Percentiles rank a stretch among this genome's conserved stretches.
Evolutionary conservation across 345 rosid species (phyloP).

Genomic region (Noccaea bulbosa): DNA sequence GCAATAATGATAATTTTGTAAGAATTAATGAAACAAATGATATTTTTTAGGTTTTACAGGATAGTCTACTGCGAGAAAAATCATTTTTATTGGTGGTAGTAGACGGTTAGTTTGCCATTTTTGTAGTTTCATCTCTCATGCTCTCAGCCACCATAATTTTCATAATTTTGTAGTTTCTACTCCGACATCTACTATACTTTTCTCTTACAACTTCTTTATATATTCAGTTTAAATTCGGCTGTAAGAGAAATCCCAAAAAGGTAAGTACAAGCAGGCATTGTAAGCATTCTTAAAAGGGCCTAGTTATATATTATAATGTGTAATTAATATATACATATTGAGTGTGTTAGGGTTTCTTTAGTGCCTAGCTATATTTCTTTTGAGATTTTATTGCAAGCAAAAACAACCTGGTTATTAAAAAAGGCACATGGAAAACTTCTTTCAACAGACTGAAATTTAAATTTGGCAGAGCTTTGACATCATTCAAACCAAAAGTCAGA

Average conservation of each 20-base stretch:
- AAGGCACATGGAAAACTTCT: slow-evolving; percentile 25
- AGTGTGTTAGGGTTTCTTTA: slow-evolving; percentile 32
- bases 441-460: slow-evolving; percentile 21
- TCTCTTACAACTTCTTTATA: not conserved
- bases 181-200: slow-evolving; percentile 4
- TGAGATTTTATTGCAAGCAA: not conserved
- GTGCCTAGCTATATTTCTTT: slow-evolving; percentile 7
- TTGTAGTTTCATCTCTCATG: not conserved
- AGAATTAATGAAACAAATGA: not conserved
- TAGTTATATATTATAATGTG: not conserved
- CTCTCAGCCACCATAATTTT: slow-evolving; percentile 3
- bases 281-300: slow-evolving; percentile 18
- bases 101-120: slow-evolving; percentile 4
- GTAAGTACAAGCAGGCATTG: slow-evolving; percentile 6
- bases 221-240: not conserved
- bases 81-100: not conserved
- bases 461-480: slow-evolving; percentile 26
- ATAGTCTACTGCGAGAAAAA: not conserved
- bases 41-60: not conserved
- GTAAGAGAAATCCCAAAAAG: slow-evolving; percentile 8
- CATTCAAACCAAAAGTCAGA: slow-evolving; percentile 17
- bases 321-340: not conserved
- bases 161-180: too few species aligned
- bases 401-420: slow-evolving; percentile 18
- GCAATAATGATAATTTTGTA: not conserved